Percentiles rank a stretch among this genome's conserved stretches.
Conservation (phyloP, 805 yeast genomes). For the Zygoascus biomembranicola region DNA sequence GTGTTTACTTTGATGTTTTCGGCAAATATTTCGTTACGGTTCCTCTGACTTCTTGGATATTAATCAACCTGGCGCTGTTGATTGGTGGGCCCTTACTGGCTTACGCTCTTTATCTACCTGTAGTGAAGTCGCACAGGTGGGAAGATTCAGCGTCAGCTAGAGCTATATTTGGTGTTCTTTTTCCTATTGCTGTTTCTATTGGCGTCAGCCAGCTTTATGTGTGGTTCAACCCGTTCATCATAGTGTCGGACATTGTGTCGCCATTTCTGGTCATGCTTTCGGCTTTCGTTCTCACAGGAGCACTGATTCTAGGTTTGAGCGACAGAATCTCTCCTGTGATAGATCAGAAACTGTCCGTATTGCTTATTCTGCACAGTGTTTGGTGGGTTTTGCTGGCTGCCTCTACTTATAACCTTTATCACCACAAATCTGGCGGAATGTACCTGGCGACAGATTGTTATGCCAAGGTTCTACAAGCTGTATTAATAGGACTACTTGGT, state of each 20-base stretch:
- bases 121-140: constrained; percentile 25
- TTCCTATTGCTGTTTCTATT: constrained; percentile 36
- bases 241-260: constrained; percentile 42
- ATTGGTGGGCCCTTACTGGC: constrained; percentile 47
- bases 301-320: constrained; percentile 42
- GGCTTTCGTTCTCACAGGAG: constrained; percentile 46
- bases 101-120: constrained; percentile 38
- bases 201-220: constrained; percentile 35
- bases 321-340: constrained; percentile 38
- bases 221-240: constrained; percentile 38
- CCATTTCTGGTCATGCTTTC: constrained; percentile 44
- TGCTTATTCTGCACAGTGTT: constrained; percentile 45
- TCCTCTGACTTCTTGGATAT: constrained; percentile 42
- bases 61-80: constrained; percentile 46
- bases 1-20: constrained; percentile 58
- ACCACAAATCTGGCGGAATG: constrained; percentile 38
- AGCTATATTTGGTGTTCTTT: constrained; percentile 33
- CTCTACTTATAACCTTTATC: constrained; percentile 41
- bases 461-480: constrained; percentile 31
- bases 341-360: constrained; percentile 51
- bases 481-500: constrained; percentile 36
- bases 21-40: constrained; percentile 49
- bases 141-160: not conserved
- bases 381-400: constrained; percentile 51
- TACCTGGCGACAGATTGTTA: constrained; percentile 35